Evolutionary conservation across 805 yeast genomes (phyloP).

Genomic region (Starmerella floris): DNA sequence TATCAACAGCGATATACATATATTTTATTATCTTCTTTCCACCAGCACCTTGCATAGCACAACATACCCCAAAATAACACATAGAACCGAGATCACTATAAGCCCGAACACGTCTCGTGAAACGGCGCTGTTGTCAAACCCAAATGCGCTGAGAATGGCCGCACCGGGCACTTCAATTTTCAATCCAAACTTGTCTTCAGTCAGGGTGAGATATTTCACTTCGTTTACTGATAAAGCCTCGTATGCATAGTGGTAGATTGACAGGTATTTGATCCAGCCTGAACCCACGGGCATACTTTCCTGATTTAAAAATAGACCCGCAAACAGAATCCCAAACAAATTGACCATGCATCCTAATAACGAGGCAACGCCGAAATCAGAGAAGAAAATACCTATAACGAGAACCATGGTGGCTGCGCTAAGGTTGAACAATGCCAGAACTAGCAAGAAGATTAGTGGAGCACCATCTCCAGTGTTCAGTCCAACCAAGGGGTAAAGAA

Average conservation of each 20-base stretch:
- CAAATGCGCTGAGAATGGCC: constrained; percentile 87
- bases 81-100: constrained; percentile 41
- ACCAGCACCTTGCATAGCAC: constrained; percentile 60
- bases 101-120: constrained; percentile 52
- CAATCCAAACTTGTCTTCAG: constrained; percentile 81
- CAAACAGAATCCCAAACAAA: constrained; percentile 75
- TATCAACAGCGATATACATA: no score
- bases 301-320: constrained; percentile 85
- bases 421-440: constrained; percentile 69
- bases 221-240: constrained; percentile 88
- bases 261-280: constrained; percentile 56
- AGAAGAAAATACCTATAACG: constrained; percentile 72
- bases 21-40: constrained; percentile 61
- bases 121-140: constrained; percentile 72
- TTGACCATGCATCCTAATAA: constrained; percentile 73
- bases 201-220: constrained; percentile 69
- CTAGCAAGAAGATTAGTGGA: constrained; percentile 52
- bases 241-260: constrained; percentile 90
- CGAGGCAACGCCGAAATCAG: constrained; percentile 86
- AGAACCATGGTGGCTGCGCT: constrained; percentile 76
- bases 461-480: constrained; percentile 65
- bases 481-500: constrained; percentile 84
- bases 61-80: constrained; percentile 56
- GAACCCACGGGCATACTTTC: constrained; percentile 45
- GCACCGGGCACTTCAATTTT: constrained; percentile 97